A percentile compares a stretch with the other conserved stretches of the same genome.
Conservation (phyloP, 164 flowering plant genomes). For the Aristolochia contorta region DNA sequence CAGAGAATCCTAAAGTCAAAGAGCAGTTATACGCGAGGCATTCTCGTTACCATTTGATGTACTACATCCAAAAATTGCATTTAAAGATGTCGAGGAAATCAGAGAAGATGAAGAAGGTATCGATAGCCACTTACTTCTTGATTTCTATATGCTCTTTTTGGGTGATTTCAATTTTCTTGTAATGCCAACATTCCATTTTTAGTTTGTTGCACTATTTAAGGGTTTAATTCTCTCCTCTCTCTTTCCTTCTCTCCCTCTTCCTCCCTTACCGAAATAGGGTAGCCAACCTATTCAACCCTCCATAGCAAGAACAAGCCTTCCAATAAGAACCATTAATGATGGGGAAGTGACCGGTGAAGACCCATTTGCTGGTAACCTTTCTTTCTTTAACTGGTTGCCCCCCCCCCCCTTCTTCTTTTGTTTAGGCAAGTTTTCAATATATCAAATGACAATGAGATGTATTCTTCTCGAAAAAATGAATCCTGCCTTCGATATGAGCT, state of each 20-base stretch:
- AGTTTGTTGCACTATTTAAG: too few species aligned
- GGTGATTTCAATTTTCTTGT: too few species aligned
- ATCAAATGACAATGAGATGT: constrained; percentile 48
- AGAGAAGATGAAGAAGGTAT: constrained; percentile 41
- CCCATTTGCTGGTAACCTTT: not conserved
- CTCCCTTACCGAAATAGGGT: too few species aligned
- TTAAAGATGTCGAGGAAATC: constrained; percentile 64
- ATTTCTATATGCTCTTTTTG: too few species aligned
- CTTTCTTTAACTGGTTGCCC: not conserved
- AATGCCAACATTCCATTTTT: too few species aligned
- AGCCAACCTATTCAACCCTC: too few species aligned
- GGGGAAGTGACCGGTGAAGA: not conserved
- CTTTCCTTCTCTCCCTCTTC: too few species aligned
- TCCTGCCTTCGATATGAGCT: constrained; percentile 59
- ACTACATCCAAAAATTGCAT: constrained; percentile 84
- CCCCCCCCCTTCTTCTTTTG: not conserved
- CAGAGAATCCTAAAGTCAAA: constrained; percentile 26
- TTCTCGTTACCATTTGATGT: constrained; percentile 80
- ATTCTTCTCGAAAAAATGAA: constrained; percentile 45
- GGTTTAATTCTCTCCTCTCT: too few species aligned
- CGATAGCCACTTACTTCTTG: not conserved
- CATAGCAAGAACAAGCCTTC: too few species aligned
- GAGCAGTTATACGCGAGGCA: constrained; percentile 60
- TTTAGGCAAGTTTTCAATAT: constrained; percentile 31
- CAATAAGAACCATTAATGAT: too few species aligned